These are phyloP conservation scores for Vigna radiata DNA, from an alignment of 306 rosid genomes.

Conservation along the genomic window DNA sequence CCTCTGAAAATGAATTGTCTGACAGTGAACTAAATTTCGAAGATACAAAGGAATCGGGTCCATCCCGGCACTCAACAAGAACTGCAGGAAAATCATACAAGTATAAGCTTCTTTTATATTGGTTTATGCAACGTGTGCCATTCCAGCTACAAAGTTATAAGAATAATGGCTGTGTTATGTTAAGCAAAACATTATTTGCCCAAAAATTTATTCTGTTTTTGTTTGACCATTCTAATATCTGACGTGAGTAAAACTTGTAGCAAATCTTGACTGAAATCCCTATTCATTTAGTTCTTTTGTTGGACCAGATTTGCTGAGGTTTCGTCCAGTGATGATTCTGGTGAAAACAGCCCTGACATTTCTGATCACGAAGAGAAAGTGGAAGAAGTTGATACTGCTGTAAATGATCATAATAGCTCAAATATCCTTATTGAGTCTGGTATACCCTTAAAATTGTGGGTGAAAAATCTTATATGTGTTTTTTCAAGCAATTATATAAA, in stretches of 20 bases:
- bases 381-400: slow-evolving; percentile 39
- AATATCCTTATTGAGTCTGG: slow-evolving; percentile 45
- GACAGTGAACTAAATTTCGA: slow-evolving; percentile 55
- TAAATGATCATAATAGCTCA: slow-evolving; percentile 28
- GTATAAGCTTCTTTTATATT: slow-evolving; percentile 59
- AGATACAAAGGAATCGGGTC: slow-evolving; percentile 54
- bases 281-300: slow-evolving; percentile 44
- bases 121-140: slow-evolving; percentile 35
- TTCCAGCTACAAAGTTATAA: slow-evolving; percentile 14
- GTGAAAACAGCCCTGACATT: slow-evolving; percentile 48
- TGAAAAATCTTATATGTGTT: slow-evolving; percentile 2
- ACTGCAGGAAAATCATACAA: slow-evolving; percentile 65
- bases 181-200: slow-evolving; percentile 12
- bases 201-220: not conserved
- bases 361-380: slow-evolving; percentile 52
- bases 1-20: slow-evolving; percentile 59
- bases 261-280: slow-evolving; percentile 12
- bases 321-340: slow-evolving; percentile 47
- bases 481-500: slow-evolving; percentile 15
- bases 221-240: slow-evolving; percentile 9
- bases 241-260: slow-evolving; percentile 25
- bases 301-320: slow-evolving; percentile 52
- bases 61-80: slow-evolving; percentile 80
- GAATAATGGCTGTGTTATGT: not conserved
- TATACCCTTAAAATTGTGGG: slow-evolving; percentile 33